Conservation (phyloP, 306 rosid genomes). For the Cyamopsis tetragonoloba region DNA sequence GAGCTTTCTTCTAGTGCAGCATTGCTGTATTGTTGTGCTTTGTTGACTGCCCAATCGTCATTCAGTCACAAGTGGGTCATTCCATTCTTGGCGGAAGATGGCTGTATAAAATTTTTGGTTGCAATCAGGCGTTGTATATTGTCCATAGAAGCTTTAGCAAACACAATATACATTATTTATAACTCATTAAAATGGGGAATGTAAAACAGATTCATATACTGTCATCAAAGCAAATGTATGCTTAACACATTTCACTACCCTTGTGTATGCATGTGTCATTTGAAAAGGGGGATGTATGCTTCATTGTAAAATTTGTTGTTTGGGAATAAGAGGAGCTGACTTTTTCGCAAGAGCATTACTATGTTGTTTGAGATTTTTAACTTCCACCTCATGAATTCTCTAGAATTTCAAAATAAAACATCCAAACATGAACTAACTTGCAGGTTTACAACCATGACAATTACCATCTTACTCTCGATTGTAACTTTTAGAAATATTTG, state of each 20-base stretch:
- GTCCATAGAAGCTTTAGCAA: background rate
- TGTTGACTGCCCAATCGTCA: background rate
- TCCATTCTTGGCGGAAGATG: constrained; percentile 6
- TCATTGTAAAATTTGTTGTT: no score
- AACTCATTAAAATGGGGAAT: background rate
- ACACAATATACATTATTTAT: background rate
- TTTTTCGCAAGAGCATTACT: no score
- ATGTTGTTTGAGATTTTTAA: no score
- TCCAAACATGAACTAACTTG: no score
- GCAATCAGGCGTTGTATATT: background rate
- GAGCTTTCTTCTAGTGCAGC: background rate
- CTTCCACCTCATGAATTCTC: no score
- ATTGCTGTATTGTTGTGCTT: background rate
- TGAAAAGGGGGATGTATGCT: no score
- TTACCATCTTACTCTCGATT: background rate
- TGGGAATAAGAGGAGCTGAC: no score
- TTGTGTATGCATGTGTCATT: no score
- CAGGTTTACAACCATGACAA: background rate
- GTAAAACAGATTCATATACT: background rate
- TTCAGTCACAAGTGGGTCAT: background rate
- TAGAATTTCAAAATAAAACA: no score
- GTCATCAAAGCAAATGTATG: background rate
- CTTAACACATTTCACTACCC: background rate
- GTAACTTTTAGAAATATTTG: background rate
- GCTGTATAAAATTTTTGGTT: constrained; percentile 2